Conservation (phyloP, 495 filamentous ascomycete genomes). For the Aspergillus ellipticus region DNA sequence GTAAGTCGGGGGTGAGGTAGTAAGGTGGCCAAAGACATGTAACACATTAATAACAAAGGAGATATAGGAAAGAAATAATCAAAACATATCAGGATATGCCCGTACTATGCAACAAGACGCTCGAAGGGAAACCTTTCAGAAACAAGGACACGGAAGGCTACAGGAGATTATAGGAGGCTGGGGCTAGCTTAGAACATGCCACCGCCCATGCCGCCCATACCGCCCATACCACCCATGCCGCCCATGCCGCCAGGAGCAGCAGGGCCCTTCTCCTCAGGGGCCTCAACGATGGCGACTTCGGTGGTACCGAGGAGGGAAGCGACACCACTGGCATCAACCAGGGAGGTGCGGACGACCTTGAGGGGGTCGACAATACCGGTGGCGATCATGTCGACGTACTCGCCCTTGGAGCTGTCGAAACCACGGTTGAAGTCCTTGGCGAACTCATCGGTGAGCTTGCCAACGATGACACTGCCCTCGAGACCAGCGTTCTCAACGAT, state of each 20-base stretch:
- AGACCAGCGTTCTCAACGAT: conserved; percentile 98
- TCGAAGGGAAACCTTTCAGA: conserved; percentile 27
- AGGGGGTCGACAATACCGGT: conserved; percentile 96
- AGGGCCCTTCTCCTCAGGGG: conserved; percentile 83
- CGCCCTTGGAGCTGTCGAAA: conserved; percentile 90
- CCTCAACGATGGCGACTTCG: conserved; percentile 95
- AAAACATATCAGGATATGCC: conserved; percentile 33
- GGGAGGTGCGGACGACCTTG: conserved; percentile 96
- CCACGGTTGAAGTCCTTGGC: conserved; percentile 95
- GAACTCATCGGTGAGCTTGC: conserved; percentile 95
- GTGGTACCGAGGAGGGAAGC: conserved; percentile 96
- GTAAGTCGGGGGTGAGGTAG: conserved; percentile 2
- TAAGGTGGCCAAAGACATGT: conserved; percentile 45
- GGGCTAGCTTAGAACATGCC: conserved; percentile 45
- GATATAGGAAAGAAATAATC: conserved; percentile 17
- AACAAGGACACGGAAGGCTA: conserved; percentile 14
- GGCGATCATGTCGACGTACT: conserved; percentile 98
- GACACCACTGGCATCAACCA: conserved; percentile 93
- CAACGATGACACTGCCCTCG: conserved; percentile 94
- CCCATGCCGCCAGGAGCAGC: conserved; percentile 53
- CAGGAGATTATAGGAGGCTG: conserved; percentile 6
- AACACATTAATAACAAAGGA: conserved; percentile 33
- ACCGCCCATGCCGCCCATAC: conserved; percentile 62
- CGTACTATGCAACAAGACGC: conserved; percentile 44
- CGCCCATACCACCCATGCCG: conserved; percentile 64